Conservation (phyloP, 2,329 filamentous ascomycete species). For the Paecilomyces dactylethromorphus region DNA sequence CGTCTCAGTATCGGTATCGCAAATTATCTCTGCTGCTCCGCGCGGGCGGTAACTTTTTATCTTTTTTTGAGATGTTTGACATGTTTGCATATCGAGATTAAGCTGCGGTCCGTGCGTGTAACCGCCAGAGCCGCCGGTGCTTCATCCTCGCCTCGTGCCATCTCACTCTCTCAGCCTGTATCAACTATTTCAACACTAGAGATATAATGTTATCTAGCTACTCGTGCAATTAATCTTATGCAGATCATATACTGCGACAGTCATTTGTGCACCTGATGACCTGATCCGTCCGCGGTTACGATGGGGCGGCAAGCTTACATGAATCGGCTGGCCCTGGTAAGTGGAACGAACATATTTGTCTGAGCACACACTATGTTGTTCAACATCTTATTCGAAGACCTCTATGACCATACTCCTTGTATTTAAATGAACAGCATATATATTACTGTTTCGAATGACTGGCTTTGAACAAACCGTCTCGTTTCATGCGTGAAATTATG, state of each 20-base stretch:
- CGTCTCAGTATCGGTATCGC: conserved; percentile 7
- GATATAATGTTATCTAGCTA: background rate
- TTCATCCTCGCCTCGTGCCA: conserved; percentile 1
- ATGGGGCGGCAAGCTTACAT: conserved; percentile 42
- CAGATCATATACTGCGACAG: background rate
- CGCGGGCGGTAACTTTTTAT: conserved; percentile 23
- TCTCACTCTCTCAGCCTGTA: background rate
- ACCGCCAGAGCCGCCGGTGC: conserved; percentile 10
- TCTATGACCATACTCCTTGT: background rate
- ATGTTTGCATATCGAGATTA: conserved; percentile 23
- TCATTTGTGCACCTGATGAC: background rate
- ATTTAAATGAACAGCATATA: background rate
- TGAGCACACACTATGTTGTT: background rate
- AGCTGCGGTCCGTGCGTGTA: conserved; percentile 22
- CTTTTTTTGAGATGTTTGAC: conserved; percentile 30
- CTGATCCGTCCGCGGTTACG: background rate
- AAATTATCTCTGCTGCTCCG: conserved; percentile 10
- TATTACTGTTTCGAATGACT: background rate
- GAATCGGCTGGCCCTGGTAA: conserved; percentile 41
- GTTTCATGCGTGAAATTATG: background rate
- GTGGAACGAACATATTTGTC: conserved; percentile 9
- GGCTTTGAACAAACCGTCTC: background rate
- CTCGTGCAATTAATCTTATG: background rate
- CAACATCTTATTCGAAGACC: background rate
- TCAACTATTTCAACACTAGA: background rate